Conservation (phyloP, 768 basidiomycete genomes). For the Russula olivacea region DNA sequence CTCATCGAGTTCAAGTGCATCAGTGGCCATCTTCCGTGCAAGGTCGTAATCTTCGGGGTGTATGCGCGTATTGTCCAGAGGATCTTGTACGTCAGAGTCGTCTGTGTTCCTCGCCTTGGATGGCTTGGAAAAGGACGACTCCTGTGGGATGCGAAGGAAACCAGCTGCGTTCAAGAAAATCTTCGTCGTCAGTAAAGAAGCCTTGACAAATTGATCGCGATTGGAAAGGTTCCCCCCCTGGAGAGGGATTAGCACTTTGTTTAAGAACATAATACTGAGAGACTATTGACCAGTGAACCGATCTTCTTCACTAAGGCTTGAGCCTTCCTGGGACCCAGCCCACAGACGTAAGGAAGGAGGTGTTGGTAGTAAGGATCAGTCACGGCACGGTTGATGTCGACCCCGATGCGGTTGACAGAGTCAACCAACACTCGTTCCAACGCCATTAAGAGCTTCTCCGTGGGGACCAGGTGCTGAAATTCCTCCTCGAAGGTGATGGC, state of each 20-base stretch:
- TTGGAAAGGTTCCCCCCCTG: constrained; percentile 86
- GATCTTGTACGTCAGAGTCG: constrained; percentile 72
- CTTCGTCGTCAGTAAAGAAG: constrained; percentile 70
- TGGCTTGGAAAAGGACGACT: constrained; percentile 49
- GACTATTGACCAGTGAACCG: constrained; percentile 53
- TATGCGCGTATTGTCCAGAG: constrained; percentile 90
- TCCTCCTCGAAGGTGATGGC: constrained; percentile 82
- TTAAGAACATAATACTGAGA: background rate
- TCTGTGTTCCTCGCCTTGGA: constrained; percentile 55
- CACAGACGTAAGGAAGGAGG: constrained; percentile 85
- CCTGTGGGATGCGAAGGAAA: constrained; percentile 80
- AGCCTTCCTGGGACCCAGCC: constrained; percentile 92
- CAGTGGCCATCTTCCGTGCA: constrained; percentile 96
- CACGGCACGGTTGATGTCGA: constrained; percentile 92
- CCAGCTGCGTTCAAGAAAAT: constrained; percentile 92
- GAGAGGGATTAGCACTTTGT: constrained; percentile 10
- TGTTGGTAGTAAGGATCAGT: constrained; percentile 84
- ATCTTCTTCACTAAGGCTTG: constrained; percentile 80
- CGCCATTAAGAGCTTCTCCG: constrained; percentile 72
- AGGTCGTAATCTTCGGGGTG: constrained; percentile 98
- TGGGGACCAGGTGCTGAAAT: constrained; percentile 78
- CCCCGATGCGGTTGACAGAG: constrained; percentile 85
- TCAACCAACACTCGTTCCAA: constrained; percentile 89
- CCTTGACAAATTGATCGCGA: constrained; percentile 83
- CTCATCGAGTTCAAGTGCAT: constrained; percentile 94